phyloP scores from a whole-genome alignment of 345 rosid species.

The Trapa incisa region DNA sequence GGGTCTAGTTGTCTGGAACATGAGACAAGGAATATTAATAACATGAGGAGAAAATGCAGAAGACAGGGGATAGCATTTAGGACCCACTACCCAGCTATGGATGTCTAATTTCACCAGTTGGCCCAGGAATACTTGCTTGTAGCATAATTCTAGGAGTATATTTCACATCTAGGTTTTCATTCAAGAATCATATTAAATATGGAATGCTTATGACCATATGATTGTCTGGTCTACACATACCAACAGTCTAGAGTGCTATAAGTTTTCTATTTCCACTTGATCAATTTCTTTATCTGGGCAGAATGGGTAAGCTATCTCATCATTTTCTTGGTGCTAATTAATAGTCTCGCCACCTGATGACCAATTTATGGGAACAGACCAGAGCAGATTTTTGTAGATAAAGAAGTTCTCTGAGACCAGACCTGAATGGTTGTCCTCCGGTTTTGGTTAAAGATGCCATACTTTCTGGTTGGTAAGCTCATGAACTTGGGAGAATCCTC shows the following conservation, averaged over 20 bases:
- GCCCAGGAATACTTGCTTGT: not conserved
- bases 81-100: conserved; percentile 39
- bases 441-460: not conserved
- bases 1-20: conserved; percentile 9
- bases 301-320: too few species aligned
- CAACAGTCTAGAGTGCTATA: not conserved
- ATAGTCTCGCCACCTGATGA: too few species aligned
- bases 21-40: conserved; percentile 1
- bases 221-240: not conserved
- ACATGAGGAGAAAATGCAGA: conserved; percentile 12
- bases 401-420: not conserved
- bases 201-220: not conserved
- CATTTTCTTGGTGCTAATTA: too few species aligned
- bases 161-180: not conserved
- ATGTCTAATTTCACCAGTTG: not conserved
- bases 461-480: conserved; percentile 8
- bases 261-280: not conserved
- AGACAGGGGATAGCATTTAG: conserved; percentile 28
- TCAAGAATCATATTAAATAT: not conserved
- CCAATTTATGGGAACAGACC: too few species aligned
- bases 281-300: not conserved
- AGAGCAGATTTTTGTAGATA: not conserved
- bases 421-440: not conserved
- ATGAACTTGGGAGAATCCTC: too few species aligned
- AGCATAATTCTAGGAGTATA: not conserved